A percentile compares a stretch with the other conserved stretches of the same genome.
These are phyloP conservation scores for Hemileccinum impolitum DNA, from an alignment of 768 basidiomycete genomes.

Conservation along the genomic window DNA sequence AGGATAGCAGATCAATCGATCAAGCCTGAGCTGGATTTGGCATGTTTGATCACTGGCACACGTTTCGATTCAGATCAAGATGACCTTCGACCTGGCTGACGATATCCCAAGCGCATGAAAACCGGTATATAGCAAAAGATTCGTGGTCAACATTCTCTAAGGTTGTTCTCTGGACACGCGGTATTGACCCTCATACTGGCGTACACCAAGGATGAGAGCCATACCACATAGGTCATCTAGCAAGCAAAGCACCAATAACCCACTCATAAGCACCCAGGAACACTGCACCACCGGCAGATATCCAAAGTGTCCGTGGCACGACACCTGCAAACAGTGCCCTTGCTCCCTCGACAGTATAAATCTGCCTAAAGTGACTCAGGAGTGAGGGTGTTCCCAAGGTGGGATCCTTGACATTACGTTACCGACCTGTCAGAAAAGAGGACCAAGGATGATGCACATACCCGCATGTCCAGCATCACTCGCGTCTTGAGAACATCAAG, in stretches of 20 bases:
- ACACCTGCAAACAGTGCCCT: slow-evolving; percentile 81
- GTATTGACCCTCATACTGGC: too few species aligned
- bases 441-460: slow-evolving; percentile 33
- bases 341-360: slow-evolving; percentile 69
- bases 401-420: slow-evolving; percentile 40
- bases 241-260: slow-evolving; percentile 51
- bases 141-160: too few species aligned
- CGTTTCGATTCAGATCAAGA: too few species aligned
- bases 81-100: too few species aligned
- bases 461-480: slow-evolving; percentile 90
- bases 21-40: too few species aligned
- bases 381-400: slow-evolving; percentile 53
- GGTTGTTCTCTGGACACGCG: too few species aligned
- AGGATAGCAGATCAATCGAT: too few species aligned
- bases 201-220: neutral
- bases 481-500: slow-evolving; percentile 96
- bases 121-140: too few species aligned
- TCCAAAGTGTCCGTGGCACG: slow-evolving; percentile 92
- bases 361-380: slow-evolving; percentile 52
- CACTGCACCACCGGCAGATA: slow-evolving; percentile 93
- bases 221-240: slow-evolving; percentile 10
- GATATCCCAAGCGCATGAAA: too few species aligned
- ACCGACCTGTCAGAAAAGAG: neutral
- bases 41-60: too few species aligned
- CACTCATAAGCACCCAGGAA: slow-evolving; percentile 97